A percentile compares a stretch with the other conserved stretches of the same genome.
These are phyloP conservation scores for Blastobotrys aristatus DNA, from an alignment of 1,139 yeast genomes.

Conservation along the genomic window DNA sequence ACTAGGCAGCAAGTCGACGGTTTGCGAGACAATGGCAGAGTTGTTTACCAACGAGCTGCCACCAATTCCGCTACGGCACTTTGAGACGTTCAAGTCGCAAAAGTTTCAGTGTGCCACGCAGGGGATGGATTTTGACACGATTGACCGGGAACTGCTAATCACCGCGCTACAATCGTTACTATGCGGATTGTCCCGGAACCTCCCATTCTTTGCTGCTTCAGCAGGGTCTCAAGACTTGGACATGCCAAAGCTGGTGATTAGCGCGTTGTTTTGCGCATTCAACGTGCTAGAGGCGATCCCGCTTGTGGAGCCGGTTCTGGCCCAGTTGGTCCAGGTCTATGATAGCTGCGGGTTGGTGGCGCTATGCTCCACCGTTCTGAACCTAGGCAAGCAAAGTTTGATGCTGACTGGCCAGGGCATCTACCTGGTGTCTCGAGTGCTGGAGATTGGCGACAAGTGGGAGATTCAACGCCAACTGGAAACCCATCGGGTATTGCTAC, in stretches of 20 bases:
- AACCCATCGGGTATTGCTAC: not conserved
- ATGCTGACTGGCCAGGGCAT: slow-evolving; percentile 6
- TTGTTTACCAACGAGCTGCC: slow-evolving; percentile 6
- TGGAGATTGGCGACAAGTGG: not conserved
- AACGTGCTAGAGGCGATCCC: not conserved
- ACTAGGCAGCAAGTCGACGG: not conserved
- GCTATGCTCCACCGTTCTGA: not conserved
- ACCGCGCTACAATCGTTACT: slow-evolving; percentile 3
- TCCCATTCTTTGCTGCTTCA: slow-evolving; percentile 4
- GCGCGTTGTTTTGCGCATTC: not conserved
- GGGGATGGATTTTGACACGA: not conserved
- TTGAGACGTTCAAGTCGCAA: not conserved
- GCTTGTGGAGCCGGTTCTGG: not conserved
- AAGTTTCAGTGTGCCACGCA: not conserved
- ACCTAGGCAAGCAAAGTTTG: slow-evolving; percentile 2
- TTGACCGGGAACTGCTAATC: not conserved
- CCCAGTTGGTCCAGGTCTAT: not conserved
- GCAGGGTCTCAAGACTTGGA: not conserved
- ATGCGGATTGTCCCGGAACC: not conserved
- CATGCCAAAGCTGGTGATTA: not conserved
- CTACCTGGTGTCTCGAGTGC: not conserved
- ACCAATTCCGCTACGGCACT: slow-evolving; percentile 10
- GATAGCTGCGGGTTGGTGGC: slow-evolving; percentile 1
- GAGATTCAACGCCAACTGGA: not conserved
- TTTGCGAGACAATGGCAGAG: not conserved